Percentiles rank a stretch among this genome's conserved stretches.
These are phyloP conservation scores for Nicotiana benthamiana DNA, from an alignment of 257 asterid species.

Conservation along the genomic window DNA sequence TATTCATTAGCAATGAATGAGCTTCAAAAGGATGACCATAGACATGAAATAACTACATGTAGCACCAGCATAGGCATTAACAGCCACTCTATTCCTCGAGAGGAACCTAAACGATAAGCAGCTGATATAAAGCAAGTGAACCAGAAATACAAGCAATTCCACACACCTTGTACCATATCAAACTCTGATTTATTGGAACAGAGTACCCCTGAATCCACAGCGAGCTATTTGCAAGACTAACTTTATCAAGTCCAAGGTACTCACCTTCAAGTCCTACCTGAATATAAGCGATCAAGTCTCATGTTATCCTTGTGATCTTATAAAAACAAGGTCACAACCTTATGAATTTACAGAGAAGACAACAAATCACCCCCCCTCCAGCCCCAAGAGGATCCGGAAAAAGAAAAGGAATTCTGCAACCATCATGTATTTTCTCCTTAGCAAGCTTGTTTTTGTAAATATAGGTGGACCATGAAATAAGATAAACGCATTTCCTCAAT, in stretches of 20 bases:
- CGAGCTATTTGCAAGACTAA: constrained; percentile 50
- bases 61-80: not conserved
- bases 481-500: not conserved
- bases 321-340: not conserved
- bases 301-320: not conserved
- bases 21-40: not conserved
- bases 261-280: constrained; percentile 87
- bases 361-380: not conserved
- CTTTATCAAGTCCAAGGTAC: constrained; percentile 49
- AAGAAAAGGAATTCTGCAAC: no score
- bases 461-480: not conserved
- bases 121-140: not conserved
- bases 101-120: not conserved
- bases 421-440: not conserved
- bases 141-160: not conserved
- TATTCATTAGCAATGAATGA: not conserved
- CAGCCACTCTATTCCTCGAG: not conserved
- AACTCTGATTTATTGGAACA: constrained; percentile 44
- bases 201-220: constrained; percentile 40
- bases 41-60: not conserved
- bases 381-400: not conserved
- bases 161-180: constrained; percentile 78
- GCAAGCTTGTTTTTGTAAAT: not conserved
- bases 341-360: not conserved
- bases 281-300: not conserved